Conservation (phyloP, 2,329 filamentous ascomycete genomes). For the Penicillium carneum region DNA sequence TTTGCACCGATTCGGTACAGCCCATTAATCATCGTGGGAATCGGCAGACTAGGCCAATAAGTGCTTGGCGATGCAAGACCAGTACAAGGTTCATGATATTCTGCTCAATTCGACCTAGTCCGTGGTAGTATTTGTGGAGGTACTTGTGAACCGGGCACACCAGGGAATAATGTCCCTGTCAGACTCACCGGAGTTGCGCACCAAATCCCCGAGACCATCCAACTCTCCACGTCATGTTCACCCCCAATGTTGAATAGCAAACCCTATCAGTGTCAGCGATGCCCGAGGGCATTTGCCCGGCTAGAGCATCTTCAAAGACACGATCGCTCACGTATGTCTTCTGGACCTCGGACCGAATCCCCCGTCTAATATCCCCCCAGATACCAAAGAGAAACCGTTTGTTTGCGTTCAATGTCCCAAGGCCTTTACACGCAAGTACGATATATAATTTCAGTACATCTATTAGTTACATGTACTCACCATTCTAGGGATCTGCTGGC, state of each 20-base stretch:
- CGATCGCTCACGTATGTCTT: slow-evolving; percentile 44
- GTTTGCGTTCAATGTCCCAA: slow-evolving; percentile 42
- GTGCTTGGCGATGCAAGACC: not conserved
- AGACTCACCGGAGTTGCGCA: slow-evolving; percentile 2
- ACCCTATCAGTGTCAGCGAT: slow-evolving; percentile 43
- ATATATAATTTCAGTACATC: not conserved
- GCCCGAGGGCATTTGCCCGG: slow-evolving; percentile 42
- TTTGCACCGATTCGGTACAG: not conserved
- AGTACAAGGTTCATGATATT: not conserved
- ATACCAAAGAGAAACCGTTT: slow-evolving; percentile 48
- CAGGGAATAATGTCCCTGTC: not conserved
- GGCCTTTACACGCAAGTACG: slow-evolving; percentile 46
- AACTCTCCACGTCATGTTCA: not conserved
- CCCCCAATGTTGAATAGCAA: slow-evolving; percentile 27
- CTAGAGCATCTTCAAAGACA: slow-evolving; percentile 48
- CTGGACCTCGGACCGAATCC: not conserved
- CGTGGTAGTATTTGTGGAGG: not conserved
- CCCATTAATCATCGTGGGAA: not conserved
- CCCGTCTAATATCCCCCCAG: slow-evolving; percentile 30
- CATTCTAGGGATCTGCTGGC: slow-evolving; percentile 41
- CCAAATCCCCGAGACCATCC: slow-evolving; percentile 7
- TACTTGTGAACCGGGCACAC: not conserved
- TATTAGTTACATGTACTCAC: slow-evolving; percentile 11
- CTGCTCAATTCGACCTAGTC: not conserved
- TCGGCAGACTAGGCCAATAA: not conserved